Conservation (phyloP, 2,329 filamentous ascomycete genomes). For the Colletotrichum falcatum region DNA sequence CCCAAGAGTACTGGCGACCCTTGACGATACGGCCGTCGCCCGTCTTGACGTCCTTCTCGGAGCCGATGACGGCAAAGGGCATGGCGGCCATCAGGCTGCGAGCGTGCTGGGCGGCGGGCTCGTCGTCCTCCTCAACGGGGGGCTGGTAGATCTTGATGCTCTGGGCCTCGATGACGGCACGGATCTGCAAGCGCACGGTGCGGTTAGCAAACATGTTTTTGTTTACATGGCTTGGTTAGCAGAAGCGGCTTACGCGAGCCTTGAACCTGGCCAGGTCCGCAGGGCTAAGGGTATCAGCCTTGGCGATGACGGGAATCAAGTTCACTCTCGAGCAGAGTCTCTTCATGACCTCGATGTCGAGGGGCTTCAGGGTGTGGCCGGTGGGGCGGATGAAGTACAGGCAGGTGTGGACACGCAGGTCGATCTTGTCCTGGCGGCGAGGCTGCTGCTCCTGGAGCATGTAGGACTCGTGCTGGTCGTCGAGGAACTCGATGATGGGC, state of each 20-base stretch:
- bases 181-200: conserved; percentile 73
- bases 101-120: conserved; percentile 94
- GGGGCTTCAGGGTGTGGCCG: conserved; percentile 96
- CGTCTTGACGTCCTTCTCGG: conserved; percentile 99
- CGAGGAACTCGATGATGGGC: conserved; percentile 99
- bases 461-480: conserved; percentile 99
- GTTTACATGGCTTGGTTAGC: conserved; percentile 27
- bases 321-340: conserved; percentile 97
- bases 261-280: conserved; percentile 94
- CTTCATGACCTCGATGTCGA: conserved; percentile 99
- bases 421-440: conserved; percentile 97
- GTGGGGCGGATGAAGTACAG: conserved; percentile 99
- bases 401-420: conserved; percentile 97
- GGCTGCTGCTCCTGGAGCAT: conserved; percentile 99
- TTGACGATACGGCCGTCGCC: conserved; percentile 96
- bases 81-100: conserved; percentile 95
- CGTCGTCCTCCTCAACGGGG: conserved; percentile 97
- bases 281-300: conserved; percentile 97
- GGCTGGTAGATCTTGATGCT: conserved; percentile 99
- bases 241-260: conserved; percentile 77
- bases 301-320: conserved; percentile 97
- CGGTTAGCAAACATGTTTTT: conserved; percentile 24
- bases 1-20: conserved; percentile 99
- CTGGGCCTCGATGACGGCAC: conserved; percentile 95
- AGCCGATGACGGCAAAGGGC: conserved; percentile 98